These are phyloP conservation scores for Geotrichum candidum DNA, from an alignment of 1,139 yeast genomes.

Conservation along the genomic window DNA sequence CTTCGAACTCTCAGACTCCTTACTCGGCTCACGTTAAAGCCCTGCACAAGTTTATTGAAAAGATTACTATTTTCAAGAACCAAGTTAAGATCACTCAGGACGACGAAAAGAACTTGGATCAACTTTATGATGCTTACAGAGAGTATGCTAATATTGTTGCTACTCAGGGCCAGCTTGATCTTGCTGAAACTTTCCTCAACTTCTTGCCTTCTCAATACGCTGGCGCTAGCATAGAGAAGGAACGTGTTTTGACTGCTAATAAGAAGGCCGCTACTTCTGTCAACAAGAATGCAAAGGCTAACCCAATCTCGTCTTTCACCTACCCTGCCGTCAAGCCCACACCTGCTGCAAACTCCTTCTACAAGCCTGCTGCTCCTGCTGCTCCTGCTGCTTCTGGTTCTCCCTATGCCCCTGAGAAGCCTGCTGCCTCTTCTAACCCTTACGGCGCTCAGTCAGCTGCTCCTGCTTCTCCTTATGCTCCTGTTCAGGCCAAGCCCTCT, in stretches of 20 bases:
- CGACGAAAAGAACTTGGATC: constrained; percentile 41
- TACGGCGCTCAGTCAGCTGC: constrained; percentile 10
- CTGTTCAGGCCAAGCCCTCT: constrained; percentile 16
- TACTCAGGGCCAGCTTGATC: constrained; percentile 74
- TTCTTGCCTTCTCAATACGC: constrained; percentile 63
- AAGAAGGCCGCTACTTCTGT: constrained; percentile 21
- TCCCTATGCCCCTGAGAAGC: constrained; percentile 12
- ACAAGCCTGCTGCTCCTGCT: constrained; percentile 15
- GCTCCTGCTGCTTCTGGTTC: constrained; percentile 23
- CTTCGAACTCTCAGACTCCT: constrained; percentile 46
- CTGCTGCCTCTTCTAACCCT: constrained; percentile 17
- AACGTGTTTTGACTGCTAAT: constrained; percentile 64
- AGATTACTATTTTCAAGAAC: constrained; percentile 68
- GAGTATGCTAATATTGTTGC: constrained; percentile 82
- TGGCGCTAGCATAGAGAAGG: constrained; percentile 61
- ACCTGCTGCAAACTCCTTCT: constrained; percentile 6
- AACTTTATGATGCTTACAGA: constrained; percentile 52
- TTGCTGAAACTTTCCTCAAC: constrained; percentile 66
- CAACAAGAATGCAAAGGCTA: constrained; percentile 12
- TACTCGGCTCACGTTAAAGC: constrained; percentile 84
- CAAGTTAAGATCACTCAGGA: constrained; percentile 19
- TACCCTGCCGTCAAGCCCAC: not conserved
- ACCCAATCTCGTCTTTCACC: constrained; percentile 15
- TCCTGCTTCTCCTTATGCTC: constrained; percentile 15
- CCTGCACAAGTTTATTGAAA: constrained; percentile 74